Conservation (phyloP, 768 basidiomycete genomes). For the Phlegmacium glaucopus region DNA sequence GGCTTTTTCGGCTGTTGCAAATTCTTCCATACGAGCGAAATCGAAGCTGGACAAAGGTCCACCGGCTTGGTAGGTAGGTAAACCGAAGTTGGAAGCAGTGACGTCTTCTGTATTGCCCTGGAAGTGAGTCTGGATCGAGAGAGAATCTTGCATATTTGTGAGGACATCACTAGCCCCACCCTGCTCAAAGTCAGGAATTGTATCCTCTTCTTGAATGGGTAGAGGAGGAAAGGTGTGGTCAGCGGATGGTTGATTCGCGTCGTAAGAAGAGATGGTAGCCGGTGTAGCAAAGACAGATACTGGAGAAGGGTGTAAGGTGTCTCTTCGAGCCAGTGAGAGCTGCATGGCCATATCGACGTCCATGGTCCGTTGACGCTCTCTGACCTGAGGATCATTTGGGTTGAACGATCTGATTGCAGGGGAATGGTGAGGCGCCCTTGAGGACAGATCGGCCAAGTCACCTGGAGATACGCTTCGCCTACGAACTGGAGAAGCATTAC, state of each 20-base stretch:
- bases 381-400: slow-evolving; percentile 66
- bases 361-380: slow-evolving; percentile 89
- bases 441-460: slow-evolving; percentile 33
- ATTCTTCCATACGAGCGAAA: slow-evolving; percentile 74
- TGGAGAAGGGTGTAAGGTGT: slow-evolving; percentile 44
- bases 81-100: slow-evolving; percentile 37
- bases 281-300: slow-evolving; percentile 12
- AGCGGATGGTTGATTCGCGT: slow-evolving; percentile 9
- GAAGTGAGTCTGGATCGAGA: slow-evolving; percentile 20
- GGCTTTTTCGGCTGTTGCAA: slow-evolving; percentile 66
- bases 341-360: slow-evolving; percentile 92
- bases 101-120: slow-evolving; percentile 45
- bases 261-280: no score
- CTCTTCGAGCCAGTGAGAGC: slow-evolving; percentile 67
- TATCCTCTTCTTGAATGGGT: slow-evolving; percentile 32
- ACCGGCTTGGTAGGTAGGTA: slow-evolving; percentile 71
- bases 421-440: slow-evolving; percentile 58
- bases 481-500: slow-evolving; percentile 36
- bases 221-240: slow-evolving; percentile 31
- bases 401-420: slow-evolving; percentile 49
- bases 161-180: no score
- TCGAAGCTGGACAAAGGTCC: slow-evolving; percentile 60
- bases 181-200: no score
- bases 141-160: no score
- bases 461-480: slow-evolving; percentile 38